Base-by-base conservation (phyloP, 805 yeast genomes). In the Candida chilensis region DNA sequence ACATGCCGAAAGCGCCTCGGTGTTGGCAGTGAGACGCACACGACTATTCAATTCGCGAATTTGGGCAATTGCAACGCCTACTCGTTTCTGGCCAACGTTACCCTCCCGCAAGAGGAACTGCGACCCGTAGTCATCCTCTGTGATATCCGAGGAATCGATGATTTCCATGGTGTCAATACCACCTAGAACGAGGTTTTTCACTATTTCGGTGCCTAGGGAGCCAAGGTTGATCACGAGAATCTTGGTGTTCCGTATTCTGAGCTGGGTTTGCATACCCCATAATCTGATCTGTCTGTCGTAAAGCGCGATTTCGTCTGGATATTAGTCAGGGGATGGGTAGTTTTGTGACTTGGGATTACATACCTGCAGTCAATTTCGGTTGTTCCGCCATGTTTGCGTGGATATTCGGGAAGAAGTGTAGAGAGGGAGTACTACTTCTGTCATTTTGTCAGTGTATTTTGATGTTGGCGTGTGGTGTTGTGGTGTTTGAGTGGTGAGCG, bases 251-350 rank as follows among this genome's bases (percentile, higher is more conserved):
- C 92, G 67, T 61, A 90, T 72, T 27, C 75, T 52, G 24, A 74
- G 66, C 51, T 90, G 98, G 3, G 96, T 94, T 19, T 83, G 94
- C 48, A 92, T 64, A 2, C 98, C 98, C 98, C 98, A 90, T 14
- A 90, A 65, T 38, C 98, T 60, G 38, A 90, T 88, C 54, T 90
- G 98, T 35, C 98, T 72, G 54, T 90, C 98, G 48, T 90, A 90
- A 15, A 90, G 67, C 1, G 94, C 95, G 34, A 88, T 74, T 48
- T 88, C 96, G 44, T 87, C 96, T 54, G n/a, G n/a, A n/a, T n/a
- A n/a, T n/a, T n/a, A n/a, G n/a, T n/a, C n/a, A n/a, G n/a, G n/a
- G n/a, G n/a, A n/a, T n/a, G n/a, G n/a, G n/a, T n/a, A n/a, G n/a
- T n/a, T n/a, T n/a, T n/a, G n/a, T n/a, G n/a, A n/a, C n/a, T n/a